A percentile compares a stretch with the other conserved stretches of the same genome.
Conservation (phyloP, 805 yeast genomes). For the Pichia thaimueangensis region DNA sequence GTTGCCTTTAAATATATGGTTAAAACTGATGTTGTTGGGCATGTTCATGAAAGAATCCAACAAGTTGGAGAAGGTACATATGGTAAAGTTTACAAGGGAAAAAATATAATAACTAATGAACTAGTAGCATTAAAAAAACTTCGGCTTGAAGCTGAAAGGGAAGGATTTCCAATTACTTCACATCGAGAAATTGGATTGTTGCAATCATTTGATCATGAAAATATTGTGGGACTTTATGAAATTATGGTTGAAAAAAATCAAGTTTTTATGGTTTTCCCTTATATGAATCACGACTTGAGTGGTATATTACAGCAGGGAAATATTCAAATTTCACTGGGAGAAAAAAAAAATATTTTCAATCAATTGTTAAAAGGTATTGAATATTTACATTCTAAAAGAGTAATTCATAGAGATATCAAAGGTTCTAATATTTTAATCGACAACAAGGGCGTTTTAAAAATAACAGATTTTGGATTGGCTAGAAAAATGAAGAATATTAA, state of each 20-base stretch:
- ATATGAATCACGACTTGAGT: conserved; percentile 88
- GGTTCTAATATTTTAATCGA: conserved; percentile 72
- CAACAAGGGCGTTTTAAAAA: conserved; percentile 54
- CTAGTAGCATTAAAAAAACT: conserved; percentile 83
- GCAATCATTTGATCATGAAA: conserved; percentile 75
- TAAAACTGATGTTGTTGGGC: conserved; percentile 19
- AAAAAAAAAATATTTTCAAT: conserved; percentile 57
- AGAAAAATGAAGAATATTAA: conserved; percentile 58
- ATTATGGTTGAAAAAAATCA: conserved; percentile 79
- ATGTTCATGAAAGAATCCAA: conserved; percentile 58
- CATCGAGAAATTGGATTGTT: conserved; percentile 82
- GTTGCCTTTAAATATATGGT: conserved; percentile 6
- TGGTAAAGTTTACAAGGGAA: conserved; percentile 91
- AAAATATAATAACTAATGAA: conserved; percentile 58
- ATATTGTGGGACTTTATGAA: conserved; percentile 76
- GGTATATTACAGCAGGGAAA: conserved; percentile 79
- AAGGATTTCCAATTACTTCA: conserved; percentile 95
- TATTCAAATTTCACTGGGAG: conserved; percentile 53
- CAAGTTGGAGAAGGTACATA: conserved; percentile 99
- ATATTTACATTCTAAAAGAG: conserved; percentile 60
- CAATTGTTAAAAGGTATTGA: conserved; percentile 64
- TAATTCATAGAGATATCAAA: conserved; percentile 76
- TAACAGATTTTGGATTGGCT: conserved; percentile 81
- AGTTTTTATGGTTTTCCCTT: conserved; percentile 87
- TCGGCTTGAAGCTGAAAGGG: conserved; percentile 80